phyloP scores from a whole-genome alignment of 768 basidiomycete species.

The Tulasnella sp. region DNA sequence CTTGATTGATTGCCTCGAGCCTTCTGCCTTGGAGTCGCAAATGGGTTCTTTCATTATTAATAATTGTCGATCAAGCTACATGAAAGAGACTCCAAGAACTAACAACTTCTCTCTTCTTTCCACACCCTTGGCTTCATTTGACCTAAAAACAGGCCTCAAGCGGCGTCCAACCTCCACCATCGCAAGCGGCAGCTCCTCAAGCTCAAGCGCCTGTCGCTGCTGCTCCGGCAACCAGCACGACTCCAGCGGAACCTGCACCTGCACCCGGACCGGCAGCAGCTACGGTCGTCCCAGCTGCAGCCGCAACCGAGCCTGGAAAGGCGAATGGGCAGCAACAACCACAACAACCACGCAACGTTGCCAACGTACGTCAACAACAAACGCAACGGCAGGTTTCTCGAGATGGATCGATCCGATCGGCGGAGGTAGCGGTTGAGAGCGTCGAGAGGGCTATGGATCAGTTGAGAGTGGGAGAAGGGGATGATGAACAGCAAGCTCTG shows the following conservation, averaged over 20 bases:
- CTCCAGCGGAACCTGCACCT: background rate
- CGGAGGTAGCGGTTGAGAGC: slow-evolving; percentile 34
- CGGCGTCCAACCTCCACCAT: slow-evolving; percentile 10
- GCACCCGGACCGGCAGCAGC: slow-evolving; percentile 15
- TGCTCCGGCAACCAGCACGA: slow-evolving; percentile 8
- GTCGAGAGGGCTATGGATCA: slow-evolving; percentile 58
- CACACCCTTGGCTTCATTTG: background rate
- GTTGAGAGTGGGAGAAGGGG: slow-evolving; percentile 40
- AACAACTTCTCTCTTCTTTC: background rate
- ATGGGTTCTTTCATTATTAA: background rate
- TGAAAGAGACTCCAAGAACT: background rate
- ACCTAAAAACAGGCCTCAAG: background rate
- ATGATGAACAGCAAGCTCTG: background rate
- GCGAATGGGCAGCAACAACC: slow-evolving; percentile 23
- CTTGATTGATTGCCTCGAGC: background rate
- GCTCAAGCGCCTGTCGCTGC: slow-evolving; percentile 12
- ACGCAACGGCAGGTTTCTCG: background rate
- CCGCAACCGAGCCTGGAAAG: slow-evolving; percentile 32
- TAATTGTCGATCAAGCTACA: background rate
- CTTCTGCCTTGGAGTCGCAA: background rate
- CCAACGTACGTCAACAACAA: slow-evolving; percentile 54
- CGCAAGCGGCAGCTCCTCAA: background rate
- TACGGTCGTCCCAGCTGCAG: slow-evolving; percentile 50
- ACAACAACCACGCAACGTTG: slow-evolving; percentile 5
- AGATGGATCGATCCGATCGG: slow-evolving; percentile 20